Evolutionary conservation across 768 basidiomycete genomes (phyloP).

Genomic region (Lactifluus hygrophoroides): DNA sequence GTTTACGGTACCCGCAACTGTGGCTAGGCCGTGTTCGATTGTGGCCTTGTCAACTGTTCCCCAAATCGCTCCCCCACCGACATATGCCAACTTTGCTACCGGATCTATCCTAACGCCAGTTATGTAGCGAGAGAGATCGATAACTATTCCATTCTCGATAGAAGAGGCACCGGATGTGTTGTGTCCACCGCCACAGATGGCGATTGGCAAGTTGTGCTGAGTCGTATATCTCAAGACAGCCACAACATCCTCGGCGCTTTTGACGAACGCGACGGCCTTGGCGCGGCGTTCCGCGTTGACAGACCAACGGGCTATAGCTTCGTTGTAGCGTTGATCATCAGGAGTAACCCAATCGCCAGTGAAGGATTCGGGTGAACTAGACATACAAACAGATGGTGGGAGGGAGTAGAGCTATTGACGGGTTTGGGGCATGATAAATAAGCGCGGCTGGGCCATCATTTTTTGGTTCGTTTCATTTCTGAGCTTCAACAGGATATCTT

Average conservation of each 20-base stretch:
- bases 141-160: constrained; percentile 39
- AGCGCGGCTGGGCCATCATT: too few species aligned
- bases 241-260: constrained; percentile 34
- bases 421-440: too few species aligned
- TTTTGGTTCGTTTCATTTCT: too few species aligned
- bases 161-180: constrained; percentile 38
- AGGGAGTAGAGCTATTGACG: not conserved
- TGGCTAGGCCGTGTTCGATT: constrained; percentile 38
- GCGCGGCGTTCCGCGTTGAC: constrained; percentile 34
- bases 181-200: constrained; percentile 43
- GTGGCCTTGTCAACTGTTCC: constrained; percentile 37
- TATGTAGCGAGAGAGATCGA: constrained; percentile 40
- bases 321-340: constrained; percentile 30
- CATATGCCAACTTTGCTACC: constrained; percentile 30
- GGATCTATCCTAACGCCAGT: constrained; percentile 33
- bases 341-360: constrained; percentile 39
- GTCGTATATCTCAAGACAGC: constrained; percentile 31
- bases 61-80: constrained; percentile 44
- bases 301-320: constrained; percentile 40
- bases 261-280: constrained; percentile 36
- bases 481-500: too few species aligned
- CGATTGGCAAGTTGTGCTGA: constrained; percentile 29
- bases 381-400: constrained; percentile 2
- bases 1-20: constrained; percentile 41
- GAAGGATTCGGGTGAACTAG: constrained; percentile 22